These are phyloP conservation scores for Tylopilus felleus DNA, from an alignment of 768 basidiomycete genomes.

Conservation along the genomic window DNA sequence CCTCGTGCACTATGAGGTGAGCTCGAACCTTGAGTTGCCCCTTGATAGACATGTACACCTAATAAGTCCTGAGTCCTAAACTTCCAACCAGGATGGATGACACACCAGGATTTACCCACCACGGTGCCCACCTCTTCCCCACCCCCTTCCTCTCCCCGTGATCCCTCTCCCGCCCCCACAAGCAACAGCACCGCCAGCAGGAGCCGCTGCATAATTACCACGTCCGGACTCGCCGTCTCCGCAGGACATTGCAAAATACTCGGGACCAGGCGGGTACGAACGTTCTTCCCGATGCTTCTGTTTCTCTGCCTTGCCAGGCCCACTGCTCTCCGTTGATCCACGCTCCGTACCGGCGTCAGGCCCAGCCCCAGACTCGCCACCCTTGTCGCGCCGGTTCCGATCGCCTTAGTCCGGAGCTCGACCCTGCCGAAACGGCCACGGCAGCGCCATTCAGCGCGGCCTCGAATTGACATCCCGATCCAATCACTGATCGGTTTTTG, in stretches of 20 bases:
- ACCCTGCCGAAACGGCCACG: conserved; percentile 31
- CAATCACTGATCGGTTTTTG: conserved; percentile 56
- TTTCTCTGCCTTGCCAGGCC: conserved; percentile 7
- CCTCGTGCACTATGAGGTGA: too few relatives aligned
- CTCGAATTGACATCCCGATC: conserved; percentile 66
- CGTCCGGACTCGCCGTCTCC: conserved; percentile 13
- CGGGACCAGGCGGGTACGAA: conserved; percentile 5
- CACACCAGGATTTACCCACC: conserved; percentile 19
- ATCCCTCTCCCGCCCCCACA: conserved; percentile 15
- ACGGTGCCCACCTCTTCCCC: conserved; percentile 32
- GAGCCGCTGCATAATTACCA: conserved; percentile 11
- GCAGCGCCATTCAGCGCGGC: conserved; percentile 67
- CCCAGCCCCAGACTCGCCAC: not conserved
- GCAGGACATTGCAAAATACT: conserved; percentile 26
- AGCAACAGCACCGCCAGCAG: not conserved
- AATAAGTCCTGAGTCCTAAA: too few relatives aligned
- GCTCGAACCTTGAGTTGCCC: too few relatives aligned
- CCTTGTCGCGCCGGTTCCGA: conserved; percentile 21
- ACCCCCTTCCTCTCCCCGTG: conserved; percentile 28
- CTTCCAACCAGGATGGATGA: not conserved
- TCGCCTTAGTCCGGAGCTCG: conserved; percentile 20
- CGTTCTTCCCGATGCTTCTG: conserved; percentile 18
- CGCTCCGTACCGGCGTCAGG: too few relatives aligned
- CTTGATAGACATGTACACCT: too few relatives aligned
- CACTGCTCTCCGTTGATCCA: not conserved